phyloP scores from a whole-genome alignment of 176 grass and related monocot species.

The Aegilops bicornis region DNA sequence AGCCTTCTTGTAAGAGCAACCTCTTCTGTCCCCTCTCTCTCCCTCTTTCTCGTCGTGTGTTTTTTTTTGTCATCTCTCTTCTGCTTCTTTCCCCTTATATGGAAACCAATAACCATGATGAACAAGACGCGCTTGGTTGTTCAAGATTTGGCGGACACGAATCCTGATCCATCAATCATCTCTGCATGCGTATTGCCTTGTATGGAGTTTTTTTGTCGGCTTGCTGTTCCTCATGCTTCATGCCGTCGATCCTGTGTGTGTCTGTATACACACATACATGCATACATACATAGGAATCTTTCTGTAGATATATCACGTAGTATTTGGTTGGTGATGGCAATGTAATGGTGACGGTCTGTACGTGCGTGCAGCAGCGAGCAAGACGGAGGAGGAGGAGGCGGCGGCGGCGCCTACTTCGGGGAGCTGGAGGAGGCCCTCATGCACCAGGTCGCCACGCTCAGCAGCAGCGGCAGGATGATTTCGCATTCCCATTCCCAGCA shows the following conservation, averaged over 20 bases:
- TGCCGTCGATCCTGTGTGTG: not conserved
- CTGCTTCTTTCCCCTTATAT: not conserved
- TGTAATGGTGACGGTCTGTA: conserved; percentile 18
- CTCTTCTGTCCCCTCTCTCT: not conserved
- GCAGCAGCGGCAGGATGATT: conserved; percentile 15
- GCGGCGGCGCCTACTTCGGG: conserved; percentile 61
- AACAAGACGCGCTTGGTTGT: not conserved
- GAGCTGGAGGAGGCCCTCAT: conserved; percentile 84
- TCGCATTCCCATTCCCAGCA: conserved; percentile 11
- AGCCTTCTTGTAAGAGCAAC: conserved; percentile 44
- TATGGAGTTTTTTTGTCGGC: conserved; percentile 4
- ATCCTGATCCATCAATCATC: not conserved
- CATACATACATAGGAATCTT: conserved; percentile 13
- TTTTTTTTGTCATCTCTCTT: not conserved
- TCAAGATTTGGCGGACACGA: not conserved
- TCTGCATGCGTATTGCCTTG: not conserved
- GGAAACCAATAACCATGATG: not conserved
- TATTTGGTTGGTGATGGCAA: conserved; percentile 10
- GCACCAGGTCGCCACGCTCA: conserved; percentile 58
- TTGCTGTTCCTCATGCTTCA: conserved; percentile 17
- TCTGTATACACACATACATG: not conserved
- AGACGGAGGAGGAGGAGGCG: conserved; percentile 45
- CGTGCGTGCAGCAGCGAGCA: conserved; percentile 48
- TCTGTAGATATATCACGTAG: not conserved
- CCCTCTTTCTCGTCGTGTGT: not conserved